Percentiles rank a stretch among this genome's conserved stretches.
These are phyloP conservation scores for Leccinum aurantiacum DNA, from an alignment of 768 basidiomycete species.

Conservation along the genomic window DNA sequence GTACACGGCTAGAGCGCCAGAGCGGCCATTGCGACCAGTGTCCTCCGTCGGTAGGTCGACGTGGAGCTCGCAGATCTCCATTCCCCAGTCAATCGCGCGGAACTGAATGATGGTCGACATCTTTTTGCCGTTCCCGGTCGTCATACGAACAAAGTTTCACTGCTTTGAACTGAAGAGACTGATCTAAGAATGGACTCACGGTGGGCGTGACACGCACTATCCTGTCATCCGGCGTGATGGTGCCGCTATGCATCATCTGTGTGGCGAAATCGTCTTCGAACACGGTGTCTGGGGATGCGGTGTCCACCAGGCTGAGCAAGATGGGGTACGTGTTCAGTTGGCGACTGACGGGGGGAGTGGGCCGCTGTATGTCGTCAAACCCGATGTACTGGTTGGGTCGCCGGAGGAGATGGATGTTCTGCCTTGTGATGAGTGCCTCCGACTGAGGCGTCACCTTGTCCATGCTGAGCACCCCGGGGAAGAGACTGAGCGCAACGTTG, in stretches of 20 bases:
- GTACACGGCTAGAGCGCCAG: constrained; percentile 7
- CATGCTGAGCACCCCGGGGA: background rate
- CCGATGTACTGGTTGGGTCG: background rate
- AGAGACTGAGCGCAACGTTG: background rate
- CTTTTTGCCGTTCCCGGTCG: background rate
- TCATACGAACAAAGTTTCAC: background rate
- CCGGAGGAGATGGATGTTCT: background rate
- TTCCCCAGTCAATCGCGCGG: constrained; percentile 17
- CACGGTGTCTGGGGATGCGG: background rate
- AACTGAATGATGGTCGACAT: constrained; percentile 18
- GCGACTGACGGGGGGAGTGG: background rate
- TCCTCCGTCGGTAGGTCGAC: constrained; percentile 6
- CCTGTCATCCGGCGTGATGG: background rate
- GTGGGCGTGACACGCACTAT: constrained; percentile 1
- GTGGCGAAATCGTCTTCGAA: background rate
- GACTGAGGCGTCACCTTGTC: background rate
- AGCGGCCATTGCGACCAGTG: constrained; percentile 1
- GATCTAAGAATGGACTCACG: constrained; percentile 1
- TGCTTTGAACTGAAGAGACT: background rate
- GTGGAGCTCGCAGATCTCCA: constrained; percentile 16
- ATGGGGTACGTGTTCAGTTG: background rate
- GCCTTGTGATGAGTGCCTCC: background rate
- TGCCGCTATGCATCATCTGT: background rate
- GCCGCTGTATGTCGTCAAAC: background rate
- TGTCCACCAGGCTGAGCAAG: background rate